Evolutionary conservation across 2,329 filamentous ascomycete species (phyloP), one percentile per base, ranked within the genome.

Genomic region (Bretziella fagacearum): DNA sequence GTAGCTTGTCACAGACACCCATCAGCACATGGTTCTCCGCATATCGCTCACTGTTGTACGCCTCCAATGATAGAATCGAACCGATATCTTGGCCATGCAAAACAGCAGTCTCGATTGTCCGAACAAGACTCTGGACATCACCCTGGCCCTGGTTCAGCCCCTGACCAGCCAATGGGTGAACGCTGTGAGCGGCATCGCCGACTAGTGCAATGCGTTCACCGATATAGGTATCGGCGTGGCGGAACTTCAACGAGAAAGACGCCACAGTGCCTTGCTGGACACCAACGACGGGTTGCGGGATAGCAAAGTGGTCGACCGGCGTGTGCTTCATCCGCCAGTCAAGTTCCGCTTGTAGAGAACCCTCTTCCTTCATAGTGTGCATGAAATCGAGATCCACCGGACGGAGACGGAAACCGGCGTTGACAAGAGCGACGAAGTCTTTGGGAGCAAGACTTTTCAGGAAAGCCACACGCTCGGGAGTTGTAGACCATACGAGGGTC

Each of bases 401-500:
- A 50, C 73, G 72, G 15, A 98, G 71, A 10, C 86, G 77, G 66
- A 98, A 95, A 1, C 85, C 91, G 1, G 89, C 86, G 58, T 98
- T 96, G 54, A 98, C 83, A 71, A 89, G 81, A 26, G 85, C 79
- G 13, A 79, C 65, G 57, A 98, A 93, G 58, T 93, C 82, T 42
- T 68, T 65, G 0, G 77, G 61, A 0, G 77, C 66, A 3, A 98
- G 70, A 30, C 72, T 73, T 66, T 93, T 95, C 33, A 98, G 70
- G 47, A 80, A 69, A 0, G 81, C 71, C 1, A 89, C 91, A 51
- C 84, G 78, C 47, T 77, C 70, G 0, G 86, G 81, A 0, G 84
- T 91, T 1, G 87, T 96, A 4, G 86, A 93, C 91, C 91, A 98
- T 15, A 98, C 91, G 3, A 98, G 69, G 1, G 85, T 87, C 3